Base-by-base conservation (phyloP, 2,329 filamentous ascomycete species). In the Didymella arachidicola region DNA sequence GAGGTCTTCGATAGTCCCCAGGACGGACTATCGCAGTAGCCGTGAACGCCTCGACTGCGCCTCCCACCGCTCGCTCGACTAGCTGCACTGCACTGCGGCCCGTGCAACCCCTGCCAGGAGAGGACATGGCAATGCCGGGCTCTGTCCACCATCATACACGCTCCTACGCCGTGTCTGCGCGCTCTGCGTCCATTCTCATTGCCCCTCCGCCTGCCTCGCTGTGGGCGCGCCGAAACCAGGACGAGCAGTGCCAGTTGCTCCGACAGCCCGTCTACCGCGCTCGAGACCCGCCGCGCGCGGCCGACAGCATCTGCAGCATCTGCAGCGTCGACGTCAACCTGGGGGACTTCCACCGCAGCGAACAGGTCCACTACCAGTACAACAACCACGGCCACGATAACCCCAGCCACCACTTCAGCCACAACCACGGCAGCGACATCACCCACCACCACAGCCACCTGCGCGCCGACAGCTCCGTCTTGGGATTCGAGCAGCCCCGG, bases 391-490 rank as follows among this genome's bases (percentile, higher is more conserved):
- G 38, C 19, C 38, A 41, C 38, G 7, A 27, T 25, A 16, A 16
- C 39, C 12, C 19, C 19, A 42, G 11, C 32, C 32, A 32, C 34
- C 14, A n/a, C 34, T 1, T 4, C 38, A n/a, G 7, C 38, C 18
- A 32, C 22, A 14, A 19, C 47, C 5, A 41, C 47, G 12, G 22
- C 41, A 32, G 19, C 22, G 22, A 22, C 22, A 22, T 22, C 22
- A 22, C 22, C 22, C 22, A 22, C 22, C 22, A 22, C 19, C 7
- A 57, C 59, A 38, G 25, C 53, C 39, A 51, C 42, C 38, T 53
- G 51, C 62, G 59, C 59, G 57, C 52, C 47, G 52, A 60, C 57
- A 50, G 51, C 56, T 39, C 58, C 26, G 61, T 57, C 30, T 53
- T 57, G 18, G 60, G 57, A 14, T 27, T 4, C 27, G 55, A 59